phyloP scores from a whole-genome alignment of 2,329 filamentous ascomycete species.

The Trichoderma sp. region DNA sequence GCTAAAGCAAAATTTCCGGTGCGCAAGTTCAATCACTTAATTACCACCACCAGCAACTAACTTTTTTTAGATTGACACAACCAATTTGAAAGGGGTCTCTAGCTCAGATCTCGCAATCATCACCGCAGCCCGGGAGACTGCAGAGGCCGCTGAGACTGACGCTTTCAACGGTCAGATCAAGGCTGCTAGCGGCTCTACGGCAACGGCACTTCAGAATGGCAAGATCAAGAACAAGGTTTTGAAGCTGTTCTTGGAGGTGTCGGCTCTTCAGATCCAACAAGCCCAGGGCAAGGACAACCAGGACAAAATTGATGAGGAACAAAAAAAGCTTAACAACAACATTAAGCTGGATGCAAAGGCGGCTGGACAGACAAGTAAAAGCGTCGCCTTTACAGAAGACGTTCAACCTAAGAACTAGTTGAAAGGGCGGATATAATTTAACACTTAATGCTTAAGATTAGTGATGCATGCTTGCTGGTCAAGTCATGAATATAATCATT shows the following conservation, averaged over 20 bases:
- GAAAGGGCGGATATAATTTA: background rate
- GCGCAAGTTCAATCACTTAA: background rate
- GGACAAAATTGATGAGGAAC: constrained; percentile 4
- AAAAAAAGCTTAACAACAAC: constrained; percentile 4
- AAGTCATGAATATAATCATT: background rate
- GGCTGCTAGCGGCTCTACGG: background rate
- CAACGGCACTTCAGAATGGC: constrained; percentile 3
- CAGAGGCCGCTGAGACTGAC: constrained; percentile 2
- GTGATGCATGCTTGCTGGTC: background rate
- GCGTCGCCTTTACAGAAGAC: background rate
- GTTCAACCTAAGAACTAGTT: background rate
- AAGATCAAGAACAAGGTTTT: constrained; percentile 18
- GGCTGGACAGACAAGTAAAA: background rate
- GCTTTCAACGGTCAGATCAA: constrained; percentile 8
- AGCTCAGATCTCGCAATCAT: constrained; percentile 1
- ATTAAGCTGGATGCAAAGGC: background rate
- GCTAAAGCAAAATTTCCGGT: constrained; percentile 7
- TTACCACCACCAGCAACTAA: background rate
- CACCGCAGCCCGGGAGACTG: background rate
- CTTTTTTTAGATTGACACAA: background rate
- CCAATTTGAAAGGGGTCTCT: background rate
- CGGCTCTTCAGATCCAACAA: constrained; percentile 9
- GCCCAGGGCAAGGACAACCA: background rate
- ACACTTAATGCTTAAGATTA: background rate
- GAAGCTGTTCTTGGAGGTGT: constrained; percentile 5